phyloP scores from a whole-genome alignment of 257 asterid species.

The Nicotiana benthamiana region DNA sequence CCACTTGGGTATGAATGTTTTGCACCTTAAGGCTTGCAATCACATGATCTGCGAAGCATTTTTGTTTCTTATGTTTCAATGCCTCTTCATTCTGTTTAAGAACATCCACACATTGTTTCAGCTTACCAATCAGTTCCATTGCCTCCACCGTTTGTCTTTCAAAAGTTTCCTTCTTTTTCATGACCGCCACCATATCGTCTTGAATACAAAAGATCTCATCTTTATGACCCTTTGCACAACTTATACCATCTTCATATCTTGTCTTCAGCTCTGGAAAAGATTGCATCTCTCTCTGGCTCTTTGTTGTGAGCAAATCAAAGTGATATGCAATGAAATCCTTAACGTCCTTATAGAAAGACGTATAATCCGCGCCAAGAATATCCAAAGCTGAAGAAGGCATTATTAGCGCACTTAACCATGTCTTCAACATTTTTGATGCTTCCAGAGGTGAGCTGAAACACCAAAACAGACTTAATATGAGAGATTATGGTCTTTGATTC shows the following conservation, averaged over 20 bases:
- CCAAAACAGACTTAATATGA: neutral
- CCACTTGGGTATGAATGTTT: neutral
- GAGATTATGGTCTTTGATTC: neutral
- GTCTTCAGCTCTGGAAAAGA: neutral
- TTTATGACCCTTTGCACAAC: neutral
- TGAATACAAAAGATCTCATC: too few species aligned
- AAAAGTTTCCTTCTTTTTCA: too few species aligned
- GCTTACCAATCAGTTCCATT: neutral
- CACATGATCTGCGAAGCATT: neutral
- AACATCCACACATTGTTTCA: neutral
- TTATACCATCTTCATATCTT: neutral
- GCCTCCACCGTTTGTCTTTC: neutral
- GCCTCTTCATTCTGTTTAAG: neutral
- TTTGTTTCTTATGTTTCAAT: neutral
- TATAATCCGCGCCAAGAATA: neutral
- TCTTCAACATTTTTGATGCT: neutral
- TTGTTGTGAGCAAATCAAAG: neutral
- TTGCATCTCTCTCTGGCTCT: neutral
- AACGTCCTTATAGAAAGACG: neutral
- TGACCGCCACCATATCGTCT: too few species aligned
- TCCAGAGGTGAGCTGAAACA: conserved; percentile 1
- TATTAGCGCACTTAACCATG: neutral
- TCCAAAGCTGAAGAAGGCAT: neutral
- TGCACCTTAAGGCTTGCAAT: neutral
- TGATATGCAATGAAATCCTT: neutral